phyloP scores from a whole-genome alignment of 106 monocot genomes.

The Chionographis japonica region DNA sequence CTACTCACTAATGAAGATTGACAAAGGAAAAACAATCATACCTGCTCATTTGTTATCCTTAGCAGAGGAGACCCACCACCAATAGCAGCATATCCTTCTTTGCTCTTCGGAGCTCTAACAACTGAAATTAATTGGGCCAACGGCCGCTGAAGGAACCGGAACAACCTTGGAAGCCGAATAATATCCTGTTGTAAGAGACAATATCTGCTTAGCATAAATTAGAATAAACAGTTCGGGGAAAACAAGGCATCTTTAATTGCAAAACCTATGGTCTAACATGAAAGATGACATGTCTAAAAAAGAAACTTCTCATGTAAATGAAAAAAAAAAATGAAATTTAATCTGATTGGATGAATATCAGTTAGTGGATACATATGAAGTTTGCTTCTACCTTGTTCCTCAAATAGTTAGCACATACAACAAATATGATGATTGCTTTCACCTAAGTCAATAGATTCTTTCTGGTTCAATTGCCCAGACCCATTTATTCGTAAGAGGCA shows the following conservation, averaged over 20 bases:
- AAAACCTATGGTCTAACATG: neutral
- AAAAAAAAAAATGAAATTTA: too few relatives aligned
- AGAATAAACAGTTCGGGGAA: neutral
- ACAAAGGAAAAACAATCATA: conserved; percentile 6
- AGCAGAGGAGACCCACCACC: conserved; percentile 86
- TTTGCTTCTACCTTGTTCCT: too few relatives aligned
- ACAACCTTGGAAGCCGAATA: conserved; percentile 73
- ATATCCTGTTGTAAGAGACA: conserved; percentile 54
- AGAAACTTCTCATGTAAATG: neutral
- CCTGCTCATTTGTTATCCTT: conserved; percentile 83
- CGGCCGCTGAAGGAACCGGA: conserved; percentile 81
- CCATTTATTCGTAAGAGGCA: too few relatives aligned
- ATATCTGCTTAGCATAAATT: conserved; percentile 1
- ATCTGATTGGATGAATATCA: too few relatives aligned
- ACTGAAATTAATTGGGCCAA: conserved; percentile 73
- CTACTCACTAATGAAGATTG: neutral
- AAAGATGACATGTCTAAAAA: neutral
- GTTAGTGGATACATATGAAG: too few relatives aligned
- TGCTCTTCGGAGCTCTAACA: conserved; percentile 86
- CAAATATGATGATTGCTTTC: neutral
- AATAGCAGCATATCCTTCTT: conserved; percentile 88
- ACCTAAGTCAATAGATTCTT: conserved; percentile 2
- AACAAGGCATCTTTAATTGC: neutral
- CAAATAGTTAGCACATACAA: neutral
- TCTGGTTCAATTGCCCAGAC: too few relatives aligned